Base-by-base conservation (phyloP, 352 stramenopile species). In the Globisporangium rhizosaccharum region DNA sequence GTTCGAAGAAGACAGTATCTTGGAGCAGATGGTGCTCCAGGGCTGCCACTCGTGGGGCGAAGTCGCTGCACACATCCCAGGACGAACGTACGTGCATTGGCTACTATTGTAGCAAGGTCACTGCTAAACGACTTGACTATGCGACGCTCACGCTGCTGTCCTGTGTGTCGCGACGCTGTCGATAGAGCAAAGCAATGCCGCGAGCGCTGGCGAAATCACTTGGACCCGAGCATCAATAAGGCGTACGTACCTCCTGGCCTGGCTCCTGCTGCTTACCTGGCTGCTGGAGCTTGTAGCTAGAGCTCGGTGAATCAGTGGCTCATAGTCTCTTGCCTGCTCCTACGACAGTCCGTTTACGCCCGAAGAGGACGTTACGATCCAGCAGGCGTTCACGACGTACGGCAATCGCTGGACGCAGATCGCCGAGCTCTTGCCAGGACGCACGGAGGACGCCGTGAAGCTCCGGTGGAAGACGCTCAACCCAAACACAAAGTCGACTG, bases 151-250 rank as follows among this genome's bases (percentile, higher is more conserved):
- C 15, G 89, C 71, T 76, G 1, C 18, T 52, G 20, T 57, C 9
- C 36, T 36, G 17, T 23, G 18, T 36, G 37, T 39, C 3, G 92
- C 97, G 23, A 23, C 23, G 23, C 23, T 60, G 82, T 87, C 1
- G 76, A 25, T 18, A 66, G 47, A 50, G 82, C 86, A 0, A 98
- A 99, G 68, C 96, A 98, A 66, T 99, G 96, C 59, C 87, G 96
- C 25, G 95, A 99, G 65, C 93, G 96, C 36, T 99, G 94, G 88
- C 78, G 97, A 45, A 98, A 98, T 71, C 94, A 97, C 61, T 71
- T 98, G 57, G 93, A 98, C 70, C 96, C 96, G 12, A 94, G 84
- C 54, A 90, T 98, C 63, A 94, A 92, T 67, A 92, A 91, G 74
- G 74, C 76, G 83, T 92, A 68, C 49, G 75, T 62, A 14, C 10